These are phyloP conservation scores for Corinectria fuckeliana DNA, from an alignment of 2,329 filamentous ascomycete species.

Conservation along the genomic window DNA sequence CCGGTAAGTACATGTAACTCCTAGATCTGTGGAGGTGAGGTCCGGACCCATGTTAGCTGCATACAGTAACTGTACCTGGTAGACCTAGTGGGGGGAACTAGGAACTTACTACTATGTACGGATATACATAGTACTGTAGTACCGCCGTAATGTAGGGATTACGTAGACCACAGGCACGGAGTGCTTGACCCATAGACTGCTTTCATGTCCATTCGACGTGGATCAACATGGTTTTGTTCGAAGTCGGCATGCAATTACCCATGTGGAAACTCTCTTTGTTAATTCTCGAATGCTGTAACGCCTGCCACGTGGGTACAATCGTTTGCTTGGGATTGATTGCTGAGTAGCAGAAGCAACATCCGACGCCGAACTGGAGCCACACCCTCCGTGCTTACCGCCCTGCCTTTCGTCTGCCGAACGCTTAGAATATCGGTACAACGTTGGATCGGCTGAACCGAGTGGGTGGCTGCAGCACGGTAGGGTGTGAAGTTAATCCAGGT, in stretches of 20 bases:
- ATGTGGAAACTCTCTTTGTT: not conserved
- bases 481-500: conserved; percentile 10
- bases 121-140: no score
- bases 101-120: not conserved
- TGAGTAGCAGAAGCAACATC: not conserved
- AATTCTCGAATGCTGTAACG: not conserved
- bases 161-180: not conserved
- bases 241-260: not conserved
- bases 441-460: conserved; percentile 6
- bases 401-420: conserved; percentile 17
- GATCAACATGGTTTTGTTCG: not conserved
- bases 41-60: conserved; percentile 26
- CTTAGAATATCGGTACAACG: conserved; percentile 7
- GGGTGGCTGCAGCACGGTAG: conserved; percentile 8
- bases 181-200: not conserved
- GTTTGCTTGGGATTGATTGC: not conserved
- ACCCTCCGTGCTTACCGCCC: conserved; percentile 24
- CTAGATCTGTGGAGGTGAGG: conserved; percentile 28
- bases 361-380: conserved; percentile 39
- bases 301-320: not conserved
- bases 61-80: no score
- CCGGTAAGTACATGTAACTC: conserved; percentile 6
- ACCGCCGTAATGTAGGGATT: not conserved
- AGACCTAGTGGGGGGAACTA: conserved; percentile 19
- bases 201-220: not conserved